Conservation (phyloP, 2,329 filamentous ascomycete species). For the Dactylellina haptotyla region DNA sequence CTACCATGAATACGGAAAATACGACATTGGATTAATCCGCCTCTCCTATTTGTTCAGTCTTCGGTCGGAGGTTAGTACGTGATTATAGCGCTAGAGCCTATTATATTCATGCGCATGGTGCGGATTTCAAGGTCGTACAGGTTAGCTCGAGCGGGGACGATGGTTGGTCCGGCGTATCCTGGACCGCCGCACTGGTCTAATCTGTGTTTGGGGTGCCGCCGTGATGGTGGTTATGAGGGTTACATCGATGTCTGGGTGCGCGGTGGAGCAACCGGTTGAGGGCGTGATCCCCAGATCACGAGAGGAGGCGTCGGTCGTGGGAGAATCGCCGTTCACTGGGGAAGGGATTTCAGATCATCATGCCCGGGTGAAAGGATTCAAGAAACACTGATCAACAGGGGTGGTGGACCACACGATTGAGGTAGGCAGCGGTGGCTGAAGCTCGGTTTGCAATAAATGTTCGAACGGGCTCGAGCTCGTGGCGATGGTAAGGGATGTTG, state of each 20-base stretch:
- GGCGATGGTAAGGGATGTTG: too few species aligned
- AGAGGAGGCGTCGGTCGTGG: conserved; percentile 8
- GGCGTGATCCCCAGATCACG: conserved; percentile 9
- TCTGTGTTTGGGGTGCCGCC: conserved; percentile 16
- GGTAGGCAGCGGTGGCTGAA: too few species aligned
- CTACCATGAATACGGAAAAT: neutral
- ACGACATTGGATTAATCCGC: neutral
- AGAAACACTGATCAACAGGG: too few species aligned
- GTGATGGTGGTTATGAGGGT: conserved; percentile 1
- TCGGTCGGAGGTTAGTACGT: neutral
- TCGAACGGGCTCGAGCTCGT: too few species aligned
- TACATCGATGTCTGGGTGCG: neutral
- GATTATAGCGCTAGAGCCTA: neutral
- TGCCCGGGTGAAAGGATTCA: too few species aligned
- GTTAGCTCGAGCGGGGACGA: conserved; percentile 58
- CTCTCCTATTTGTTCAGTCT: neutral
- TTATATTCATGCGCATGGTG: conserved; percentile 61
- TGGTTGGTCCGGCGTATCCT: conserved; percentile 59
- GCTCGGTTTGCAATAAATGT: too few species aligned
- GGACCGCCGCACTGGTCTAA: conserved; percentile 61
- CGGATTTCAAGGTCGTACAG: conserved; percentile 59
- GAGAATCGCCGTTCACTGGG: conserved; percentile 10
- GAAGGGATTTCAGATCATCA: too few species aligned
- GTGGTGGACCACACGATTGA: too few species aligned
- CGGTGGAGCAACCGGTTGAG: conserved; percentile 19